These are phyloP conservation scores for Phyllosticta citribraziliensis DNA, from an alignment of 2,329 filamentous ascomycete species.

Conservation along the genomic window DNA sequence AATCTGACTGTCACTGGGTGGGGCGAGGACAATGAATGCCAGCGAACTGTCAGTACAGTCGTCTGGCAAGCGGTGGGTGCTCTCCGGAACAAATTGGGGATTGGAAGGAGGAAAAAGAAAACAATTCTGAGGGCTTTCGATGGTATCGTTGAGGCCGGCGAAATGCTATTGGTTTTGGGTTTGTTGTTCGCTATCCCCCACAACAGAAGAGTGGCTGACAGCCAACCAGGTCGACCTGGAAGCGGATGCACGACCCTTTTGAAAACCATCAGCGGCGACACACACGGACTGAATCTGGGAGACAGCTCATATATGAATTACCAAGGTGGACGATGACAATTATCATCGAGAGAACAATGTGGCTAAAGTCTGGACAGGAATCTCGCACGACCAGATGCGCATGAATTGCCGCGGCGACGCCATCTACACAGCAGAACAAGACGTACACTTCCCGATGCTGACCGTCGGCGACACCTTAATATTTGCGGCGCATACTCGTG, in stretches of 20 bases:
- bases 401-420: conserved; percentile 70
- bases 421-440: conserved; percentile 78
- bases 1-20: conserved; percentile 1
- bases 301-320: conserved; percentile 69
- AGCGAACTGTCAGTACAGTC: conserved; percentile 1
- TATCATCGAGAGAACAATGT: neutral
- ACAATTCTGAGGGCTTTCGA: conserved; percentile 49
- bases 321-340: conserved; percentile 43
- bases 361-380: conserved; percentile 32
- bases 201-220: neutral
- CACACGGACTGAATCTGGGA: conserved; percentile 67
- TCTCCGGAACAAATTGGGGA: neutral
- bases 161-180: conserved; percentile 68
- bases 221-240: conserved; percentile 42
- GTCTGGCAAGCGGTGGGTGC: neutral
- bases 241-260: conserved; percentile 73
- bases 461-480: conserved; percentile 70
- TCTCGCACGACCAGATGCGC: conserved; percentile 65
- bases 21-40: neutral
- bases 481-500: conserved; percentile 63
- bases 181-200: neutral
- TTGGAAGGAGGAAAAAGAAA: neutral
- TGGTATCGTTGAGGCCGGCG: conserved; percentile 57
- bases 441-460: conserved; percentile 70
- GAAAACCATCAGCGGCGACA: conserved; percentile 76